Percentiles rank a stretch among this genome's conserved stretches.
phyloP scores from a whole-genome alignment of 2,329 filamentous ascomycete species.

The Colletotrichum sp. region DNA sequence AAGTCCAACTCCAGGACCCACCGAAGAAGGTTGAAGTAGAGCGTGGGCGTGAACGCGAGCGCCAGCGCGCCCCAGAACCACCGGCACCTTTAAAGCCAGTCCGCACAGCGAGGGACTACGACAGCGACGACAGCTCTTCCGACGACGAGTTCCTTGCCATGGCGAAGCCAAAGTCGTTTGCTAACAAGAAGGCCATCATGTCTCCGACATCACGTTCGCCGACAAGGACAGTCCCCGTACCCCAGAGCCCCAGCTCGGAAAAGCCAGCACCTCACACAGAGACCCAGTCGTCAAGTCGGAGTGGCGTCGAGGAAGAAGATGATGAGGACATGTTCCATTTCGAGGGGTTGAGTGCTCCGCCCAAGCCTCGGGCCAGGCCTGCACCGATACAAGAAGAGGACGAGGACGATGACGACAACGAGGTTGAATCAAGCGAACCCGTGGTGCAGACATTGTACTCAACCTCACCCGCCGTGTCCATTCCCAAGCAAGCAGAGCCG shows the following conservation, averaged over 20 bases:
- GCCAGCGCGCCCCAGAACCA: background rate
- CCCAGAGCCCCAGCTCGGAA: slow-evolving; percentile 1
- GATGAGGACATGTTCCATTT: slow-evolving; percentile 52
- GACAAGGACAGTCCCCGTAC: background rate
- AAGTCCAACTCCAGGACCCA: background rate
- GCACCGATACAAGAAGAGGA: slow-evolving; percentile 38
- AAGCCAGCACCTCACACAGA: background rate
- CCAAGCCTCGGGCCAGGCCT: slow-evolving; percentile 28
- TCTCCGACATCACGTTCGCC: slow-evolving; percentile 16
- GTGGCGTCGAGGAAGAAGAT: slow-evolving; percentile 7
- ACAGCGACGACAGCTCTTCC: slow-evolving; percentile 37
- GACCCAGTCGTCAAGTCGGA: background rate
- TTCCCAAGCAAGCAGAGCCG: slow-evolving; percentile 33
- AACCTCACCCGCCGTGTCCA: slow-evolving; percentile 49
- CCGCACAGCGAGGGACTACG: background rate
- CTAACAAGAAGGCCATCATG: slow-evolving; percentile 28
- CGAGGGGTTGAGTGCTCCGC: slow-evolving; percentile 40
- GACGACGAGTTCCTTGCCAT: slow-evolving; percentile 48
- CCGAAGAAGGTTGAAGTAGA: background rate
- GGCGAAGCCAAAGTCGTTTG: slow-evolving; percentile 37
- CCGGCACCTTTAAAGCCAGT: background rate
- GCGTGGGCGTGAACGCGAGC: background rate
- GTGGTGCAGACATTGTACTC: slow-evolving; percentile 38
- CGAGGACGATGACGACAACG: slow-evolving; percentile 33
- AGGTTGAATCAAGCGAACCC: slow-evolving; percentile 12